Conservation (phyloP, 2,329 filamentous ascomycete genomes). For the Xylaria polymorpha region DNA sequence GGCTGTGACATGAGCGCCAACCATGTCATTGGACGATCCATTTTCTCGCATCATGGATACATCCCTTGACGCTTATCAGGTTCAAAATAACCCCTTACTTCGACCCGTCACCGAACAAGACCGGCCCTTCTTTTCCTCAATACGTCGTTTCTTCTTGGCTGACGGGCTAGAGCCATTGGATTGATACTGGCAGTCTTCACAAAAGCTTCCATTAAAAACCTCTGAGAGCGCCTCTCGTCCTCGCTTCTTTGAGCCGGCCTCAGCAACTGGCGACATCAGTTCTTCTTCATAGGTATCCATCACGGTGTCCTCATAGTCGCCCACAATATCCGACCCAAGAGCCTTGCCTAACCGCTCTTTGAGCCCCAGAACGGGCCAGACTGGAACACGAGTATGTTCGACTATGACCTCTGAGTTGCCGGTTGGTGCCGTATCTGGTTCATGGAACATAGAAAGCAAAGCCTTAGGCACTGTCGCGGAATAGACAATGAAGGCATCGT, state of each 20-base stretch:
- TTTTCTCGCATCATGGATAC: background rate
- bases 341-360: constrained; percentile 66
- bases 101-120: constrained; percentile 16
- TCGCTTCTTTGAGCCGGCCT: constrained; percentile 43
- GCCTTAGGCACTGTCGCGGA: constrained; percentile 60
- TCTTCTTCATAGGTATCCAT: constrained; percentile 61
- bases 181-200: constrained; percentile 39
- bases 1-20: background rate
- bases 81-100: background rate
- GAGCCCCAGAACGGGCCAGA: constrained; percentile 67
- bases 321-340: constrained; percentile 63
- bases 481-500: constrained; percentile 65
- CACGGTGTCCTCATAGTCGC: constrained; percentile 54
- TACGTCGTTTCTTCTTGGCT: constrained; percentile 13
- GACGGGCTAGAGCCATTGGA: background rate
- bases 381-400: constrained; percentile 60
- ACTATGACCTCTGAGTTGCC: constrained; percentile 57
- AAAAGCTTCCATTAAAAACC: constrained; percentile 50
- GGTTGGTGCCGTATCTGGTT: constrained; percentile 56
- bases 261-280: constrained; percentile 14
- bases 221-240: constrained; percentile 46
- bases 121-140: constrained; percentile 42
- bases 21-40: background rate
- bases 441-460: constrained; percentile 63
- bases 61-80: background rate